Conservation (phyloP, 2,329 filamentous ascomycete genomes). For the Claviceps spartinae region DNA sequence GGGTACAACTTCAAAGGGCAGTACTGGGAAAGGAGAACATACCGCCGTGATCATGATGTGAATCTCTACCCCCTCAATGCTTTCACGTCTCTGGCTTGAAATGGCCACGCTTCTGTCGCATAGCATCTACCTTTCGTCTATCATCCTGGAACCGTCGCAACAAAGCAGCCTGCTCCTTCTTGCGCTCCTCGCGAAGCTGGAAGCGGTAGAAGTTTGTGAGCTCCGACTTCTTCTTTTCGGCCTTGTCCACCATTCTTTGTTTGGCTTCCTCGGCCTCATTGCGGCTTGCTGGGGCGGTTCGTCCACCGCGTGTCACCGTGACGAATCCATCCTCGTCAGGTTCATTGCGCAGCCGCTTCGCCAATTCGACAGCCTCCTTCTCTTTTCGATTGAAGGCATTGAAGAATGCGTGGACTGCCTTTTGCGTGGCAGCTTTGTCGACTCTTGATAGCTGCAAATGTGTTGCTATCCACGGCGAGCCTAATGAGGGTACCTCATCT, state of each 20-base stretch:
- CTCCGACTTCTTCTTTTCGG: constrained; percentile 47
- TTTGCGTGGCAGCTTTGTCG: constrained; percentile 50
- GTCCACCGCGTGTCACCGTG: constrained; percentile 71
- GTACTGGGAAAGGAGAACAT: neutral
- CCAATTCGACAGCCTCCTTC: constrained; percentile 48
- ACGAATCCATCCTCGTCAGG: constrained; percentile 94
- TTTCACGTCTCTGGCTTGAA: constrained; percentile 39
- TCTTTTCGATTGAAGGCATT: constrained; percentile 61
- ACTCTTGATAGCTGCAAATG: constrained; percentile 66
- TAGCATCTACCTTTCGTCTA: constrained; percentile 54
- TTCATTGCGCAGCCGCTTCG: constrained; percentile 54
- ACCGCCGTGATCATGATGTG: neutral
- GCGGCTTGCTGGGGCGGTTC: constrained; percentile 57
- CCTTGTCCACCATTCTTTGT: constrained; percentile 48
- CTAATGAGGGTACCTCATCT: constrained; percentile 44
- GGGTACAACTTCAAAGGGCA: neutral
- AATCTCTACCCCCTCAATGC: neutral
- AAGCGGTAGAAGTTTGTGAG: constrained; percentile 71
- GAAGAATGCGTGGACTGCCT: constrained; percentile 75
- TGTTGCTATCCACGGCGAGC: constrained; percentile 41
- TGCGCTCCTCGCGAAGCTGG: constrained; percentile 66
- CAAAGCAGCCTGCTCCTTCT: constrained; percentile 56
- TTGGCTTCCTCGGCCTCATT: constrained; percentile 53
- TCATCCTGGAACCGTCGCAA: constrained; percentile 64
- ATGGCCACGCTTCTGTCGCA: constrained; percentile 54